Base-by-base conservation (phyloP, 2,329 filamentous ascomycete genomes). In the Ophiognomonia clavigignenti-juglandacearum region DNA sequence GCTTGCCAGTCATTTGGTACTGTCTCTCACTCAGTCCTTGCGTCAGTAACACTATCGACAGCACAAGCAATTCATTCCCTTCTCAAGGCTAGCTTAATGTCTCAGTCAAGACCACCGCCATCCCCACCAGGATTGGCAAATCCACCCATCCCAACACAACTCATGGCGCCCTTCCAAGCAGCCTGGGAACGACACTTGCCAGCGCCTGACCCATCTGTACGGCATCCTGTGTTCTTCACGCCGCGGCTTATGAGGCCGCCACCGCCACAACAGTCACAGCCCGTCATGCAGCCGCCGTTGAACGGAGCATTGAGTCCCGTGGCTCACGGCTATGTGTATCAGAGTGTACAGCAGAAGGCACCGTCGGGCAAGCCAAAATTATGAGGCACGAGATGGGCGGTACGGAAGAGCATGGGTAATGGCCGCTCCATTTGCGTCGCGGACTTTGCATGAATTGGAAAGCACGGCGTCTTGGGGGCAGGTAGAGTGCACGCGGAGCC, bases 221-320 rank as follows among this genome's bases (percentile, higher is more conserved):
- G 78, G 22, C 86, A 91, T 55, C 86, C 86, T 0, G 86, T 88
- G 1, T 91, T 91, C 66, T 89, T 90, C 67, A 86, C 85, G 0
- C 70, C 78, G 24, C 73, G 73, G 43, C 66, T 88, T 42, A 76
- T 75, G 48, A 78, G 74, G 56, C 72, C 76, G 3, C 75, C 80
- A 18, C 29, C 24, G 18, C 29, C 23, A 16, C 29, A 34, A 18
- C 29, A 36, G 18, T 20, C 23, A 16, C 29, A 34, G 23, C 26
- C 43, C 10, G 20, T 24, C 20, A 18, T 20, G 10, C 34, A 36
- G 16, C 34, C 7, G 38, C 43, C 7, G 20, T 9, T 39, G 14
- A 38, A 35, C n/a, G 20, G 23, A 13, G 24, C 41, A 14, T 45
- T 43, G 34, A 80, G 63, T 51, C 80, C 81, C 0, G 74, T 83